These are phyloP conservation scores for Pseudogymnoascus sp. DNA, from an alignment of 2,329 filamentous ascomycete genomes.

Conservation along the genomic window DNA sequence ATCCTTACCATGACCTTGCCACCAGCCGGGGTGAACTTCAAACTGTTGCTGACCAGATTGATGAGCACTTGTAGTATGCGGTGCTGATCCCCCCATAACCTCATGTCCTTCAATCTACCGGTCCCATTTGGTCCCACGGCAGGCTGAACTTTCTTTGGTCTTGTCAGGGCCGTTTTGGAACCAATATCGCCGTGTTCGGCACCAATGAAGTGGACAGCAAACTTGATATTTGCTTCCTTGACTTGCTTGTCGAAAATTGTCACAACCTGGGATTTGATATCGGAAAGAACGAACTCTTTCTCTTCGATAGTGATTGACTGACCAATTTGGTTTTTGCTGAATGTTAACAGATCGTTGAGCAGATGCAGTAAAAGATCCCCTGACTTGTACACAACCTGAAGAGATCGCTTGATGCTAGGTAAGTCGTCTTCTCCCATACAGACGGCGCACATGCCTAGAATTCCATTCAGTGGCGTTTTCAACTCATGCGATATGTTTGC, in stretches of 20 bases:
- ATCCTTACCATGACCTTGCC: slow-evolving; percentile 72
- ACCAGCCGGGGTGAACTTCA: slow-evolving; percentile 78
- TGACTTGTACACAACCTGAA: slow-evolving; percentile 84
- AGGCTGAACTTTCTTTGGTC: slow-evolving; percentile 34
- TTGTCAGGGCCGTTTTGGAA: slow-evolving; percentile 15
- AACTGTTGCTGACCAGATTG: slow-evolving; percentile 82
- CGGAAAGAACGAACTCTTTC: slow-evolving; percentile 75
- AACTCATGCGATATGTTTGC: slow-evolving; percentile 86
- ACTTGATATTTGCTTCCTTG: slow-evolving; percentile 66
- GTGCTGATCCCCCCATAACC: slow-evolving; percentile 83
- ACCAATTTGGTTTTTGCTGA: slow-evolving; percentile 91
- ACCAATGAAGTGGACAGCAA: slow-evolving; percentile 64
- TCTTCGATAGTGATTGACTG: slow-evolving; percentile 76
- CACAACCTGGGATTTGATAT: slow-evolving; percentile 72
- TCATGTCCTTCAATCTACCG: slow-evolving; percentile 73
- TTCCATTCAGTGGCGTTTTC: slow-evolving; percentile 91
- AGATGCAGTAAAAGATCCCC: slow-evolving; percentile 78
- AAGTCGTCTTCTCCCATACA: slow-evolving; percentile 88
- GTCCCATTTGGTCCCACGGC: slow-evolving; percentile 58
- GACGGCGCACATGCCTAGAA: slow-evolving; percentile 86
- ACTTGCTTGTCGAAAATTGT: slow-evolving; percentile 90
- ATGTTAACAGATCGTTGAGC: slow-evolving; percentile 81
- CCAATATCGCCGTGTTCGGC: slow-evolving; percentile 28
- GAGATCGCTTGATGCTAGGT: slow-evolving; percentile 67
- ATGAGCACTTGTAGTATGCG: slow-evolving; percentile 88